Evolutionary conservation across 345 rosid genomes (phyloP).

Genomic region (Eucalyptus pauciflora): DNA sequence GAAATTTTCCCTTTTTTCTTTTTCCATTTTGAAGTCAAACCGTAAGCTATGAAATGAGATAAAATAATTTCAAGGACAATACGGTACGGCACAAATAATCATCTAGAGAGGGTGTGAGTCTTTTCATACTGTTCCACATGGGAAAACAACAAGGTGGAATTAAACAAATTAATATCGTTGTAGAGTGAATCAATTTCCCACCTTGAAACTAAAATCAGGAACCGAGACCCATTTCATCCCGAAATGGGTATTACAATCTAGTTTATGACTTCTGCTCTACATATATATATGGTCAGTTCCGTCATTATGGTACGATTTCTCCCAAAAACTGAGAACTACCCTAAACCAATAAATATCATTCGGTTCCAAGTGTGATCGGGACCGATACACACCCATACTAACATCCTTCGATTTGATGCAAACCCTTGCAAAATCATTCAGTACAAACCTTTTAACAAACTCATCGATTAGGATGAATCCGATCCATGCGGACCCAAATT

Average conservation of each 20-base stretch:
- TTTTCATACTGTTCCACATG: neutral
- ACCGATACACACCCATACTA: fast-evolving
- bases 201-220: no score
- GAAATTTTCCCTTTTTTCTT: neutral
- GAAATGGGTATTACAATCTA: fast-evolving
- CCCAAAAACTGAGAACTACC: neutral
- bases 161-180: neutral
- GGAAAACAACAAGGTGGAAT: neutral
- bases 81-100: neutral
- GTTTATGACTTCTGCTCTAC: neutral
- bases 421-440: neutral
- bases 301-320: neutral
- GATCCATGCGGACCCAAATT: neutral
- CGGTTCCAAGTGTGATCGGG: neutral
- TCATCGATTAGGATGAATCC: neutral
- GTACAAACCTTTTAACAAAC: neutral
- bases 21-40: neutral
- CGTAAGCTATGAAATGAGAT: neutral
- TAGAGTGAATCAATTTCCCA: neutral
- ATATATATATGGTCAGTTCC: neutral
- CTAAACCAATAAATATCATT: fast-evolving
- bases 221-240: neutral
- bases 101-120: neutral
- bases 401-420: neutral
- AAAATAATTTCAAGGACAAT: neutral